Conservation (phyloP, 2,329 filamentous ascomycete species). For the Claviceps fusiformis region DNA sequence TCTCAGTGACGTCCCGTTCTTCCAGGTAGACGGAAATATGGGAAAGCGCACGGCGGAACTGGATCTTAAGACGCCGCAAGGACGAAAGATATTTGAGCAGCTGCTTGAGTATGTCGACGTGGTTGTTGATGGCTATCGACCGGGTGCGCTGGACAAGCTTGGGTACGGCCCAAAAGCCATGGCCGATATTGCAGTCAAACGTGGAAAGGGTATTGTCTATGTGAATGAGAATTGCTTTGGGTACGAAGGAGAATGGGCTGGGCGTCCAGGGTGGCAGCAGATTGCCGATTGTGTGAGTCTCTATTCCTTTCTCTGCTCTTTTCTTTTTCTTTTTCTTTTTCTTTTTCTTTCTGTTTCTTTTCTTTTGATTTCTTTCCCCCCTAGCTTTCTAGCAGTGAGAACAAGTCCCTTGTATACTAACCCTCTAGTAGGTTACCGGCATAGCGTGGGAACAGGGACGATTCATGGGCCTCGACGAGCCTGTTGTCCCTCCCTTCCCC, state of each 20-base stretch:
- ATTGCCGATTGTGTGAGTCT: conserved; percentile 46
- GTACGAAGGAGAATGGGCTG: conserved; percentile 43
- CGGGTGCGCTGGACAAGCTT: conserved; percentile 47
- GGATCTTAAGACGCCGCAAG: conserved; percentile 42
- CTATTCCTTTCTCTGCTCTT: conserved; percentile 2
- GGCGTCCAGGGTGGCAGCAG: conserved; percentile 56
- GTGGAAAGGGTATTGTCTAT: conserved; percentile 51
- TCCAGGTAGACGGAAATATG: conserved; percentile 59
- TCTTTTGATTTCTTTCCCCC: not conserved
- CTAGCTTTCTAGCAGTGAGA: too few species aligned
- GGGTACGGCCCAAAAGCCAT: conserved; percentile 49
- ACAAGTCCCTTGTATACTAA: too few species aligned
- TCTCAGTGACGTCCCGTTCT: conserved; percentile 58
- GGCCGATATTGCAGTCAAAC: conserved; percentile 33
- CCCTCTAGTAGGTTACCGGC: conserved; percentile 32
- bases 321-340: not conserved
- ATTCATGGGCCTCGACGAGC: conserved; percentile 47
- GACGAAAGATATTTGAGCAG: conserved; percentile 40
- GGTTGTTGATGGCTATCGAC: conserved; percentile 54
- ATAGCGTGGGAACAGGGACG: conserved; percentile 48
- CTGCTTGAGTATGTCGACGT: conserved; percentile 51
- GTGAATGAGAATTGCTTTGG: conserved; percentile 63
- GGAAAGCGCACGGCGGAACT: conserved; percentile 55
- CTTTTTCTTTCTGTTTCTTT: conserved; percentile 5
- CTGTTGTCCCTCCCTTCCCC: conserved; percentile 51